Percentiles rank a stretch among this genome's conserved stretches.
These are phyloP conservation scores for Cladobotryum mycophilum DNA, from an alignment of 2,329 filamentous ascomycete species.

Conservation along the genomic window DNA sequence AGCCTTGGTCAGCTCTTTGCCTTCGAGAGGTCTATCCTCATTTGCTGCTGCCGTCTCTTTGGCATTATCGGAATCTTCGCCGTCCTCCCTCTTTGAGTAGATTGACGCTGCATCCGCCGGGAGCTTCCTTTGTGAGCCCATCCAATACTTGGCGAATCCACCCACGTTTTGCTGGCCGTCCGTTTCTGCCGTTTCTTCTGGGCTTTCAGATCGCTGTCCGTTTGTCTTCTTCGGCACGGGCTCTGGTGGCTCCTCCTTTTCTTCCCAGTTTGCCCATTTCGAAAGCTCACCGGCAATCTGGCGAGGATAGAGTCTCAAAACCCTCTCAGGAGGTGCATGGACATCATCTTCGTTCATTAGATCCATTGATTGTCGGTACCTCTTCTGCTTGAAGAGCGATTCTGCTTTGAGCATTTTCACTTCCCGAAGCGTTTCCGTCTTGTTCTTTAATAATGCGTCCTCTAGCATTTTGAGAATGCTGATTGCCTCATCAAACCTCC, in stretches of 20 bases:
- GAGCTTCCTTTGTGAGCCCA: constrained; percentile 39
- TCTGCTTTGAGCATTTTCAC: constrained; percentile 92
- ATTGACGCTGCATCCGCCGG: constrained; percentile 54
- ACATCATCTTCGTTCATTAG: constrained; percentile 80
- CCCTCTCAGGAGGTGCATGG: constrained; percentile 79
- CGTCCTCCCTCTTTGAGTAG: constrained; percentile 50
- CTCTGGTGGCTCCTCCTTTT: constrained; percentile 37
- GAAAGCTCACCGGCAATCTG: constrained; percentile 79
- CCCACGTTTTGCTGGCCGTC: constrained; percentile 34
- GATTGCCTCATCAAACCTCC: constrained; percentile 82
- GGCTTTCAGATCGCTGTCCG: constrained; percentile 21
- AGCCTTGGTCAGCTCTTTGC: constrained; percentile 76
- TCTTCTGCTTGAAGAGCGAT: constrained; percentile 71
- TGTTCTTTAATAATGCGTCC: constrained; percentile 81
- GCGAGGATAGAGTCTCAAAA: constrained; percentile 77
- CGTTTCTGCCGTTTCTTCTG: constrained; percentile 21
- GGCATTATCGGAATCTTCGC: constrained; percentile 50
- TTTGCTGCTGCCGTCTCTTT: constrained; percentile 32
- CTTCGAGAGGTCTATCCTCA: constrained; percentile 56
- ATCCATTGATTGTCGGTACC: constrained; percentile 80
- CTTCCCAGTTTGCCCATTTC: constrained; percentile 38
- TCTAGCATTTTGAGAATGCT: constrained; percentile 86
- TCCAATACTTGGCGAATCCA: constrained; percentile 50
- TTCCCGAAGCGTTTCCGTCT: constrained; percentile 71
- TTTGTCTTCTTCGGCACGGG: constrained; percentile 25